Evolutionary conservation across 2,329 filamentous ascomycete genomes (phyloP).

Genomic region (Cladosporium sp.): DNA sequence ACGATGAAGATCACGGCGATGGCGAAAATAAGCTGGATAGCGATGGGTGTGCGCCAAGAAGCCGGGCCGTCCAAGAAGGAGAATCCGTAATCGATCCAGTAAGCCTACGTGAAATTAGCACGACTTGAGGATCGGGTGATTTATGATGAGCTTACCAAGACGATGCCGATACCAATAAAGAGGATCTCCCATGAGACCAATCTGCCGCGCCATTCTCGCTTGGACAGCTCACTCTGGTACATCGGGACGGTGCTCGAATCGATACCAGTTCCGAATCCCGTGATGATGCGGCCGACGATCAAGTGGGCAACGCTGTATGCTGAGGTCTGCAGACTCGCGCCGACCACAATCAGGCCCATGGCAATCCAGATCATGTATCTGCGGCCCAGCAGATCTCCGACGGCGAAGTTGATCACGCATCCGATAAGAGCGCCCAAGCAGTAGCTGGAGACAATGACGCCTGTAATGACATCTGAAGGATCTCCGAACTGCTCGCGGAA

Average conservation of each 20-base stretch:
- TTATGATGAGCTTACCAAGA: slow-evolving; percentile 4
- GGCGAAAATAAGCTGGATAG: slow-evolving; percentile 38
- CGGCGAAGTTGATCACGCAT: slow-evolving; percentile 30
- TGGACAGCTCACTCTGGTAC: slow-evolving; percentile 22
- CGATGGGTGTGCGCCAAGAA: slow-evolving; percentile 37
- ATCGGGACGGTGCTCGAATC: slow-evolving; percentile 34
- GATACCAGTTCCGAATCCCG: slow-evolving; percentile 39
- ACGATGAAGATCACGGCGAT: slow-evolving; percentile 34
- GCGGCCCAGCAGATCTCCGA: slow-evolving; percentile 31
- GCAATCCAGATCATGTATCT: slow-evolving; percentile 33
- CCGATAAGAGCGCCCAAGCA: slow-evolving; percentile 31
- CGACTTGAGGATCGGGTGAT: too few relatives aligned
- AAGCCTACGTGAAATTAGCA: neutral
- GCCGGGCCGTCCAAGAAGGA: slow-evolving; percentile 26
- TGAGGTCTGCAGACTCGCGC: slow-evolving; percentile 37
- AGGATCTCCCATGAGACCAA: slow-evolving; percentile 23
- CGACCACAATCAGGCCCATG: slow-evolving; percentile 32
- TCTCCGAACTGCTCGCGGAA: slow-evolving; percentile 18
- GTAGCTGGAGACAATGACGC: slow-evolving; percentile 33
- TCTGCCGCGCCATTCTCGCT: slow-evolving; percentile 21
- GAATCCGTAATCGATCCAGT: slow-evolving; percentile 23
- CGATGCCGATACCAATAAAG: slow-evolving; percentile 23
- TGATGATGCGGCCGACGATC: slow-evolving; percentile 38
- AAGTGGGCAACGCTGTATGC: slow-evolving; percentile 34
- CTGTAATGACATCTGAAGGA: slow-evolving; percentile 14